Conservation (phyloP, 352 stramenopile species). For the Phytophthora macrochlamydospora region DNA sequence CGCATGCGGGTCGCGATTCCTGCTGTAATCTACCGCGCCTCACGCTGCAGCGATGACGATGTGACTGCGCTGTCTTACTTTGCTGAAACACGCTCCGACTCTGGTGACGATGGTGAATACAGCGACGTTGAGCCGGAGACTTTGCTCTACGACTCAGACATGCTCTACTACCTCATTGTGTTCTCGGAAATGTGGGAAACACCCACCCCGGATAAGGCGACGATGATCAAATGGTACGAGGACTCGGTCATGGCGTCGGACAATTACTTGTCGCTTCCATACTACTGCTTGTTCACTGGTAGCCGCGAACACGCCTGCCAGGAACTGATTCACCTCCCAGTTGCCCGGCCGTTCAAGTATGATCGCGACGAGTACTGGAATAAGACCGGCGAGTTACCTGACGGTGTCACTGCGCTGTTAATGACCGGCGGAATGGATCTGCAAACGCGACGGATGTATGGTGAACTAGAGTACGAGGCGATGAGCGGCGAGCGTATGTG, state of each 20-base stretch:
- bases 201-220: constrained; percentile 56
- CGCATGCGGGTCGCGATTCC: constrained; percentile 46
- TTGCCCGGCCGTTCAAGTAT: constrained; percentile 49
- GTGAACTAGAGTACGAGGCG: constrained; percentile 52
- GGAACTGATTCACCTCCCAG: constrained; percentile 50
- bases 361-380: constrained; percentile 76
- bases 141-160: constrained; percentile 66
- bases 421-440: constrained; percentile 64
- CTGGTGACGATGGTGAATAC: constrained; percentile 16
- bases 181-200: constrained; percentile 80
- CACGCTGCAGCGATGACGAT: constrained; percentile 47
- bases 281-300: constrained; percentile 80
- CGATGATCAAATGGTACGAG: constrained; percentile 66
- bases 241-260: constrained; percentile 64
- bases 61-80: constrained; percentile 45
- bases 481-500: constrained; percentile 62
- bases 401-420: constrained; percentile 51
- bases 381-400: constrained; percentile 49
- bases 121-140: constrained; percentile 47
- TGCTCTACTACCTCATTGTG: constrained; percentile 82
- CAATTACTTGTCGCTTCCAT: constrained; percentile 70
- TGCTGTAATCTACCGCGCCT: constrained; percentile 59
- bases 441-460: constrained; percentile 58
- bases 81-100: constrained; percentile 17
- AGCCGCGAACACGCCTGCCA: constrained; percentile 62